Conservation (phyloP, 1,284 basidiomycete species). For the Acaromyces ingoldii region DNA sequence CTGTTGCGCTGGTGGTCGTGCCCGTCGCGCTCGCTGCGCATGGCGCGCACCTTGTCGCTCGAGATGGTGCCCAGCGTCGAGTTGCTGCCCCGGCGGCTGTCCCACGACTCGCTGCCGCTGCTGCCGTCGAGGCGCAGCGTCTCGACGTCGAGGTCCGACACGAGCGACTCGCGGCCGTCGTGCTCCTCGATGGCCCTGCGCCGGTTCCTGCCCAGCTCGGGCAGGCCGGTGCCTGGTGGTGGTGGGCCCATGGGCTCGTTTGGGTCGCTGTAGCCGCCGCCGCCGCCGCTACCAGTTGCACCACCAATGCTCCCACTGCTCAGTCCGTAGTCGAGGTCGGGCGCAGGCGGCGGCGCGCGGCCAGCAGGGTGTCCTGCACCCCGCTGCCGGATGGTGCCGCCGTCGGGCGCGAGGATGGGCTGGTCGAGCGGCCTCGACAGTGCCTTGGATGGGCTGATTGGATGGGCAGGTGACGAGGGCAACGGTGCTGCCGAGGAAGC, state of each 20-base stretch:
- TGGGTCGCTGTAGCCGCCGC: slow-evolving; percentile 26
- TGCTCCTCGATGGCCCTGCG: slow-evolving; percentile 30
- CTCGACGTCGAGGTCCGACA: slow-evolving; percentile 46
- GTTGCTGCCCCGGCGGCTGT: slow-evolving; percentile 28
- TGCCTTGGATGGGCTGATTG: slow-evolving; percentile 25
- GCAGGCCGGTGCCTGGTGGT: slow-evolving; percentile 21
- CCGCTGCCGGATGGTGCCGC: slow-evolving; percentile 6
- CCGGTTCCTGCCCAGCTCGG: slow-evolving; percentile 28
- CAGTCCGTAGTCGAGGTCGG: neutral
- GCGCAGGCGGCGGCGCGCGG: slow-evolving; percentile 21
- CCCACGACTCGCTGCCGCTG: slow-evolving; percentile 5
- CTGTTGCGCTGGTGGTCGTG: neutral
- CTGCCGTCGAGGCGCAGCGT: slow-evolving; percentile 39
- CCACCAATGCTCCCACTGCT: neutral
- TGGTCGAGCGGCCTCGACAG: slow-evolving; percentile 16
- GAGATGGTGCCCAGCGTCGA: slow-evolving; percentile 28
- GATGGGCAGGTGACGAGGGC: neutral
- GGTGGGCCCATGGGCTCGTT: slow-evolving; percentile 15
- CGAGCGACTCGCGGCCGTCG: slow-evolving; percentile 36
- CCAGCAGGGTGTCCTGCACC: slow-evolving; percentile 34
- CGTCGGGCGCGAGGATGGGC: slow-evolving; percentile 11
- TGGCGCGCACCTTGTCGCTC: neutral
- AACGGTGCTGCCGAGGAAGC: too few species aligned
- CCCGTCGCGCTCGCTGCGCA: neutral
- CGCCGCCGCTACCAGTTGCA: too few species aligned